These are phyloP conservation scores for Coleophoma eucalyptorum DNA, from an alignment of 2,329 filamentous ascomycete species.

Conservation along the genomic window DNA sequence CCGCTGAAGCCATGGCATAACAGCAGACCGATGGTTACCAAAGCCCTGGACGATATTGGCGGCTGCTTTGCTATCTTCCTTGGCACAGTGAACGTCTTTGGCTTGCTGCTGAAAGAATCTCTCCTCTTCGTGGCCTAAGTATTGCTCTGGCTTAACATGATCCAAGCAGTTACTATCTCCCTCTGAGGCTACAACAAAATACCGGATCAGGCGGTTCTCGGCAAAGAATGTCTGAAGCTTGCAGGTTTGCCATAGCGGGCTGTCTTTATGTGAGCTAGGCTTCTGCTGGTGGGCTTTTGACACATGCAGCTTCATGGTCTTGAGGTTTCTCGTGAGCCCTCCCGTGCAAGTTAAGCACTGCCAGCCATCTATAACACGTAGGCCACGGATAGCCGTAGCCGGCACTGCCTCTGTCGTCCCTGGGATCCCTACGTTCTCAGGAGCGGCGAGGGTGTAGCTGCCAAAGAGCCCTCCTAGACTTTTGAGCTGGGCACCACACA, in stretches of 20 bases:
- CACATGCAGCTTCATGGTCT: neutral
- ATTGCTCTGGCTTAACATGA: neutral
- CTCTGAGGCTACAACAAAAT: neutral
- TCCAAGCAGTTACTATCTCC: neutral
- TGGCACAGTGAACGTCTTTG: neutral
- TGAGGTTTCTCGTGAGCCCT: constrained; percentile 1
- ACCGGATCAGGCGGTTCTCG: constrained; percentile 3
- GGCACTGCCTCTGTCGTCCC: neutral
- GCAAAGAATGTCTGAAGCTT: constrained; percentile 4
- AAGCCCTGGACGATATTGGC: constrained; percentile 9
- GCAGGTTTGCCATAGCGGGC: constrained; percentile 1
- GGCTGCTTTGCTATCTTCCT: constrained; percentile 7
- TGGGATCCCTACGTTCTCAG: neutral
- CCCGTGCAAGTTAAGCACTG: neutral
- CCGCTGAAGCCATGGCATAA: constrained; percentile 7
- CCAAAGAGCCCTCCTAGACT: constrained; percentile 1
- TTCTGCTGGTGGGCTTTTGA: constrained; percentile 1
- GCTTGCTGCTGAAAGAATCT: constrained; percentile 3
- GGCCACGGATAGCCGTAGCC: neutral
- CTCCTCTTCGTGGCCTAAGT: neutral
- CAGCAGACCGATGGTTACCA: constrained; percentile 6
- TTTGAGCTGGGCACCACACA: constrained; percentile 2
- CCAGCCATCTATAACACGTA: neutral
- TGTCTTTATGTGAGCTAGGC: neutral
- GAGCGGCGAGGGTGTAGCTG: neutral